These are phyloP conservation scores for Crucihimalaya himalaica DNA, from an alignment of 345 rosid species.

Conservation along the genomic window DNA sequence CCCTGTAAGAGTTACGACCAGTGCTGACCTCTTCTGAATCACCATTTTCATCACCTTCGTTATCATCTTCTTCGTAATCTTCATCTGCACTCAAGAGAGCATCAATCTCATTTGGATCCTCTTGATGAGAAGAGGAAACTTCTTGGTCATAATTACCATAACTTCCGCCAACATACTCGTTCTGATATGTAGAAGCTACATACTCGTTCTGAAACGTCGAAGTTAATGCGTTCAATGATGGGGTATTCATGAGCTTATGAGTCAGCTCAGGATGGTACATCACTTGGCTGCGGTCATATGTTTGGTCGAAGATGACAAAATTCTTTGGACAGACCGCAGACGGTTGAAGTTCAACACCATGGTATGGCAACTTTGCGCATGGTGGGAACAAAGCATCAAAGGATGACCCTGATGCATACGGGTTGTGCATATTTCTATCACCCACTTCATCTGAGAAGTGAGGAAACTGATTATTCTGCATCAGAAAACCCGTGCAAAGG, in stretches of 20 bases:
- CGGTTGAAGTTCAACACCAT: slow-evolving; percentile 72
- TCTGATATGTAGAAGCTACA: slow-evolving; percentile 43
- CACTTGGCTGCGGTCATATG: slow-evolving; percentile 61
- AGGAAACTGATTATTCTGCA: slow-evolving; percentile 58
- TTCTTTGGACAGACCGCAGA: slow-evolving; percentile 69
- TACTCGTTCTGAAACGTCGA: slow-evolving; percentile 46
- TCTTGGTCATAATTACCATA: slow-evolving; percentile 46
- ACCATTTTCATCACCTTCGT: slow-evolving; percentile 35
- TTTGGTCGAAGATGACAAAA: slow-evolving; percentile 70
- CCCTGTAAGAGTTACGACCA: slow-evolving; percentile 53
- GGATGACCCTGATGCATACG: slow-evolving; percentile 52
- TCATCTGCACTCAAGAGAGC: slow-evolving; percentile 72
- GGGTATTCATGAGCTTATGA: slow-evolving; percentile 50
- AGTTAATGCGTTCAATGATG: slow-evolving; percentile 48
- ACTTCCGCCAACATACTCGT: slow-evolving; percentile 44
- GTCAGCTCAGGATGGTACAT: slow-evolving; percentile 77
- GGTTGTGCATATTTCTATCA: slow-evolving; percentile 45
- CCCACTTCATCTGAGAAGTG: slow-evolving; percentile 52
- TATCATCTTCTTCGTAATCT: slow-evolving; percentile 51
- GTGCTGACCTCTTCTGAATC: slow-evolving; percentile 78
- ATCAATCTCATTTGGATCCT: slow-evolving; percentile 87
- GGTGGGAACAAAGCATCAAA: slow-evolving; percentile 58
- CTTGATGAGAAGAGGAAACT: slow-evolving; percentile 53
- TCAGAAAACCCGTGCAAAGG: slow-evolving; percentile 39
- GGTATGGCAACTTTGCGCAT: slow-evolving; percentile 47